These are phyloP conservation scores for Pneumocystis wakefieldiae DNA, from an alignment of 1,139 yeast genomes.

Conservation along the genomic window DNA sequence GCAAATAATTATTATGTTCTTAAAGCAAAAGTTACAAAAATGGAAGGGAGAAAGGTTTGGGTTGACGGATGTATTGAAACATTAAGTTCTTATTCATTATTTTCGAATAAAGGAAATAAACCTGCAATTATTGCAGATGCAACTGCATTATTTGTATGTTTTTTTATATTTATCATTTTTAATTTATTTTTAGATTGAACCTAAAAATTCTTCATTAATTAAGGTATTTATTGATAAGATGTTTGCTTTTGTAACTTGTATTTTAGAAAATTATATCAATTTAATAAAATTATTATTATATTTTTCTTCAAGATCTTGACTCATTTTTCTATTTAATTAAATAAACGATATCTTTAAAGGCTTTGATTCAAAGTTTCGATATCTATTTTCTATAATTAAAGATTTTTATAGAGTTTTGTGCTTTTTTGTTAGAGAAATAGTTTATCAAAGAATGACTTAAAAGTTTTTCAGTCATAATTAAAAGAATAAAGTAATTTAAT, in stretches of 20 bases:
- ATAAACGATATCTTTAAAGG: too few species aligned
- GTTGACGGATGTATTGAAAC: conserved; percentile 52
- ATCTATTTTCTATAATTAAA: too few species aligned
- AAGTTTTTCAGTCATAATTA: too few species aligned
- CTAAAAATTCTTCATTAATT: background rate
- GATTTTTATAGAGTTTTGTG: too few species aligned
- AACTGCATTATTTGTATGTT: conserved; percentile 18
- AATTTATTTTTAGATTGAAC: conserved; percentile 21
- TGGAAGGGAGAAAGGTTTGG: conserved; percentile 66
- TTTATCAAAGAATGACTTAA: too few species aligned
- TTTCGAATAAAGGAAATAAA: conserved; percentile 15
- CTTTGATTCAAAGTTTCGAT: too few species aligned
- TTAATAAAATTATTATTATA: background rate
- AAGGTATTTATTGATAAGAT: background rate
- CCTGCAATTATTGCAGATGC: conserved; percentile 20
- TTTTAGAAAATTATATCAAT: background rate
- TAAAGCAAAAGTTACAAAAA: conserved; percentile 49
- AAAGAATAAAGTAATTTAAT: too few species aligned
- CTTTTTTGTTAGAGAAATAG: too few species aligned
- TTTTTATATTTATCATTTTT: background rate
- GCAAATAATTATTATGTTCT: conserved; percentile 55
- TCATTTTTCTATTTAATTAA: background rate
- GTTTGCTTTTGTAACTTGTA: background rate
- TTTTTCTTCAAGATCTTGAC: background rate
- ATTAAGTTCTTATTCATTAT: conserved; percentile 17